Evolutionary conservation across 176 grass and related monocot species (phyloP).

Genomic region (Bromus sterilis): DNA sequence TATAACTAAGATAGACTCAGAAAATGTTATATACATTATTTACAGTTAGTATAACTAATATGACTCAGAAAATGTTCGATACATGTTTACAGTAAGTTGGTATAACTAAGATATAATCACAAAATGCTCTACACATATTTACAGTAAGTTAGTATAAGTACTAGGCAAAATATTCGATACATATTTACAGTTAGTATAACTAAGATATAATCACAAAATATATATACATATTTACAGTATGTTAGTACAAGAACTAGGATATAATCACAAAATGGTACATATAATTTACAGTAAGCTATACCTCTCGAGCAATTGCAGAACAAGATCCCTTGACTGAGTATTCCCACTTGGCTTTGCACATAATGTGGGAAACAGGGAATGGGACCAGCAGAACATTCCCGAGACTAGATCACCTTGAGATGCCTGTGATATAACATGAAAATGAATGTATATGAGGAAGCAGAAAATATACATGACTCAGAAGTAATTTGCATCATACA

Average conservation of each 20-base stretch:
- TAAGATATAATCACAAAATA: not conserved
- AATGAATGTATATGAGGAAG: not conserved
- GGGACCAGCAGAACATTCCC: constrained; percentile 80
- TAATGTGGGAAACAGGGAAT: constrained; percentile 71
- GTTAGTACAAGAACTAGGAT: not conserved
- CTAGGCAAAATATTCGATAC: not conserved
- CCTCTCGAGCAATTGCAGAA: constrained; percentile 92
- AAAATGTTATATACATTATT: not conserved
- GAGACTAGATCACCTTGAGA: constrained; percentile 76
- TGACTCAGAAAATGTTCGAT: not conserved
- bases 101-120: not conserved
- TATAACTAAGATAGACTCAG: not conserved
- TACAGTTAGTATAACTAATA: not conserved
- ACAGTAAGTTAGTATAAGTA: not conserved
- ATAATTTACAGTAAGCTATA: constrained; percentile 13
- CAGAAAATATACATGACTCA: not conserved
- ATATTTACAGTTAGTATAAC: not conserved
- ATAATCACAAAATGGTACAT: not conserved
- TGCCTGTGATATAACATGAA: constrained; percentile 30
- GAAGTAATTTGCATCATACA: not conserved
- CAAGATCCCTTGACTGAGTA: constrained; percentile 76
- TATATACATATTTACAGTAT: not conserved
- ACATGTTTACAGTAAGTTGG: not conserved
- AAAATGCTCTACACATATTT: not conserved
- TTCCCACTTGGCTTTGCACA: constrained; percentile 76